Percentiles rank a stretch among this genome's conserved stretches.
Conservation (phyloP, 192 early-diverging fungal species). For the Geosiphon pyriformis region DNA sequence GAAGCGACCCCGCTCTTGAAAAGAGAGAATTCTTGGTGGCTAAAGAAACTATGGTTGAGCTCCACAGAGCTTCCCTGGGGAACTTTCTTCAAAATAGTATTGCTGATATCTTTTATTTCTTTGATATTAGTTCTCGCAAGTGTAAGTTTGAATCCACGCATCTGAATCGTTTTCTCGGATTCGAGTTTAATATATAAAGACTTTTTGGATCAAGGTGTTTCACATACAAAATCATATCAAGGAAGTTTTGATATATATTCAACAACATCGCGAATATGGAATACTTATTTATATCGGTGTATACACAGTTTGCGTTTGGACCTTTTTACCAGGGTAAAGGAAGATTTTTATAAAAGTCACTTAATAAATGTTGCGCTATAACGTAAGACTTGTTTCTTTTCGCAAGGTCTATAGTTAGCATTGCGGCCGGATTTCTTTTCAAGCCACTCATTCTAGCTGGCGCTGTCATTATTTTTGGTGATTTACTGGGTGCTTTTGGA, state of each 20-base stretch:
- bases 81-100: background rate
- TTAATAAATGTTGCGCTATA: no score
- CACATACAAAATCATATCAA: conserved; percentile 41
- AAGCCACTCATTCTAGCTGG: conserved; percentile 35
- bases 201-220: conserved; percentile 25
- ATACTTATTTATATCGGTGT: conserved; percentile 17
- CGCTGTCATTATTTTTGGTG: conserved; percentile 30
- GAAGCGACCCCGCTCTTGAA: background rate
- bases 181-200: background rate
- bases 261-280: conserved; percentile 20
- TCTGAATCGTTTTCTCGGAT: background rate
- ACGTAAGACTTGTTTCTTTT: conserved; percentile 23
- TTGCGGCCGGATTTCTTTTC: conserved; percentile 41
- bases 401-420: conserved; percentile 33
- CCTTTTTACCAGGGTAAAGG: conserved; percentile 18
- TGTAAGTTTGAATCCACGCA: background rate
- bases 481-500: conserved; percentile 29
- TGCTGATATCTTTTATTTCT: background rate
- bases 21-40: background rate
- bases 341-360: background rate
- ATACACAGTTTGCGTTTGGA: conserved; percentile 16
- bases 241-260: conserved; percentile 31
- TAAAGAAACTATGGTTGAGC: no score
- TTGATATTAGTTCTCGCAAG: background rate
- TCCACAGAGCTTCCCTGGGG: background rate